Base-by-base conservation (phyloP, 345 rosid species). In the Heritiera littoralis region DNA sequence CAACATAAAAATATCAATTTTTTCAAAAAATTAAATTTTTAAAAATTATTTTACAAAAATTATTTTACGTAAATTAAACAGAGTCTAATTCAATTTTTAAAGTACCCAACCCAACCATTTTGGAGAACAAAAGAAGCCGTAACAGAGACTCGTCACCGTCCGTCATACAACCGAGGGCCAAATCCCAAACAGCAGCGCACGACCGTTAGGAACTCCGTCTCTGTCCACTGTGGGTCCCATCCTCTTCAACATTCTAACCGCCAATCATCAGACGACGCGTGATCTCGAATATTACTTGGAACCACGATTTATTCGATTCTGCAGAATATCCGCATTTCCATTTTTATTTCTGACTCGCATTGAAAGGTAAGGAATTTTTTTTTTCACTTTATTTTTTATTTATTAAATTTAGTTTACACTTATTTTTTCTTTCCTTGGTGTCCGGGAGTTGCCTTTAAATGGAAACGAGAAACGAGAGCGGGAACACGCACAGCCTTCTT, bases 181-280 rank as follows among this genome's bases (percentile, higher is more conserved):
- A 10, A 28, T 40, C 71, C 60, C 79, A 54, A 58, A 71, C 69
- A 67, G 59, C 84, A 79, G 79, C 75, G 77, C 88, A 82, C 87
- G 75, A 69, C 87, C 87, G 88, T 85, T 81, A 79, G 84, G 83
- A 84, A 61, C n/a, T 64, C 87, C 77, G 80, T 86, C 78, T 45
- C 61, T 64, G 52, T 85, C 87, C 81, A 6, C 18, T 1, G 30
- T 41, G 72, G 87, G 64, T 55, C 80, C 80, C 72, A 9, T 23
- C 1, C 1, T 3, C 8, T 54, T 13, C 0, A 0, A 0, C 41
- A 32, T 12, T 3, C 30, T 54, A 0, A 1, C 0, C 3, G 7
- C 41, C 78, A 85, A 72, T 81, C 12, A 58, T 0, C n/a, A 45
- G 0, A 7, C 18, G 80, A 78, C 85, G 70, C 78, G 81, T 61